Evolutionary conservation across 768 basidiomycete genomes (phyloP), one percentile per base, ranked within the genome.

Genomic region (Tulasnella sp.): DNA sequence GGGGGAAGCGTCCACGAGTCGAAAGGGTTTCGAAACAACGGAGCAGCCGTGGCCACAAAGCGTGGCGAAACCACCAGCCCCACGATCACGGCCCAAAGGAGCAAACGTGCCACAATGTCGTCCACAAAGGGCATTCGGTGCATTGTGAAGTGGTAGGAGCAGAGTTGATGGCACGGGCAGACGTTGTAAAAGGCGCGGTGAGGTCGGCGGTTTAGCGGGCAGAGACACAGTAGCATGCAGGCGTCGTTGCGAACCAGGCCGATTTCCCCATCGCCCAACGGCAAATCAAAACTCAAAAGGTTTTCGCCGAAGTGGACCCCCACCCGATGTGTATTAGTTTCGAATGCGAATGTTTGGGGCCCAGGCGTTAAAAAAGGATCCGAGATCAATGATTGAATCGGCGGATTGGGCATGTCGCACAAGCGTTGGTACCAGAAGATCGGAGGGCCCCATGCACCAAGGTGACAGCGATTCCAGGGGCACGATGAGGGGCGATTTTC

Each of bases 321-420:
- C n/a, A 29, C 29, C 61, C 61, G 32, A 67, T 18, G 32, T 26
- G 61, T 67, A 29, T 67, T 67, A 35, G 61, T 67, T 67, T 67
- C 35, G 35, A 35, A 35, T 35, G 35, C 2, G 61, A 67, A 9
- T 11, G 55, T 57, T 3, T 26, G n/a, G 55, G n/a, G 61, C 11
- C 61, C 26, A 67, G 29, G 61, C 23, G 18, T 40, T 40, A 26
- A 67, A 67, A 67, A 67, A 13, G 26, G 26, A 35, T 29, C 29
- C 32, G 61, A 67, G 61, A 67, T 67, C 61, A 67, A 35, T 67
- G 61, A 67, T 67, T 67, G 29, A 67, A 67, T 67, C 61, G 61
- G 61, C 61, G 61, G 26, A 13, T 44, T 67, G 61, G 61, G 61
- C 32, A 29, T 67, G 61, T 67, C 61, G 61, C 61, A 67, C 61